Evolutionary conservation across 192 early-diverging fungal species (phyloP).

Genomic region (Linderina pennispora): DNA sequence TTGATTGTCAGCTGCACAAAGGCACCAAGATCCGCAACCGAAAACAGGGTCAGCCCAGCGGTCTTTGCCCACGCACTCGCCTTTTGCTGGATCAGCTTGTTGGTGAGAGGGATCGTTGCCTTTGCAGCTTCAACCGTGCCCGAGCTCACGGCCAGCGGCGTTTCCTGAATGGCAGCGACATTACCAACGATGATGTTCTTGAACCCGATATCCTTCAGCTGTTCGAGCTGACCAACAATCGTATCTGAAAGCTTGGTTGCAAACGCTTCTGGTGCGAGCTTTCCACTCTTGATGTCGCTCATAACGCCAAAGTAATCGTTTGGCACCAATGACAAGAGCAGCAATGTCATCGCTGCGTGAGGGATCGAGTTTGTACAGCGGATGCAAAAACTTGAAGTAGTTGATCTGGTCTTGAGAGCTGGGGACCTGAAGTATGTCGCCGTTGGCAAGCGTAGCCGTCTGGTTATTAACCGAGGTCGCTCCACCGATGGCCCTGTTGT

Average conservation of each 20-base stretch:
- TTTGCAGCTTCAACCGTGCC: conserved; percentile 11
- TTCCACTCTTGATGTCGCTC: conserved; percentile 11
- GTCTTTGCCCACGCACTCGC: conserved; percentile 18
- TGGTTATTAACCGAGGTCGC: not conserved
- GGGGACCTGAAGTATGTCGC: conserved; percentile 3
- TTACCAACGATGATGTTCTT: conserved; percentile 34
- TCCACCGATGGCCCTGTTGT: conserved; percentile 12
- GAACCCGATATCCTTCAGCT: conserved; percentile 26
- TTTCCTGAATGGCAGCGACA: conserved; percentile 29
- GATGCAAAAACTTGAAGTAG: not conserved
- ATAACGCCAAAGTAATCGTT: conserved; percentile 13
- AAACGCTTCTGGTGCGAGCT: conserved; percentile 14
- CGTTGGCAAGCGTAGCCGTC: conserved; percentile 1
- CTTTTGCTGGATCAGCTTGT: conserved; percentile 18
- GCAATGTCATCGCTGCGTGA: conserved; percentile 1
- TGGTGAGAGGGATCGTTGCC: conserved; percentile 19
- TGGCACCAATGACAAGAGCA: conserved; percentile 11
- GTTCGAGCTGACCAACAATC: conserved; percentile 21
- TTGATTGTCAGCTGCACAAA: conserved; percentile 33
- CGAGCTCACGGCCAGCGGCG: conserved; percentile 18
- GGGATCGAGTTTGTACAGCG: not conserved
- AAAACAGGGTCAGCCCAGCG: conserved; percentile 10
- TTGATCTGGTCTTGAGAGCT: conserved; percentile 17
- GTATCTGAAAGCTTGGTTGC: conserved; percentile 14
- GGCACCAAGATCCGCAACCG: conserved; percentile 24